phyloP scores from a whole-genome alignment of 768 basidiomycete genomes.

The Kwoniella pini region DNA sequence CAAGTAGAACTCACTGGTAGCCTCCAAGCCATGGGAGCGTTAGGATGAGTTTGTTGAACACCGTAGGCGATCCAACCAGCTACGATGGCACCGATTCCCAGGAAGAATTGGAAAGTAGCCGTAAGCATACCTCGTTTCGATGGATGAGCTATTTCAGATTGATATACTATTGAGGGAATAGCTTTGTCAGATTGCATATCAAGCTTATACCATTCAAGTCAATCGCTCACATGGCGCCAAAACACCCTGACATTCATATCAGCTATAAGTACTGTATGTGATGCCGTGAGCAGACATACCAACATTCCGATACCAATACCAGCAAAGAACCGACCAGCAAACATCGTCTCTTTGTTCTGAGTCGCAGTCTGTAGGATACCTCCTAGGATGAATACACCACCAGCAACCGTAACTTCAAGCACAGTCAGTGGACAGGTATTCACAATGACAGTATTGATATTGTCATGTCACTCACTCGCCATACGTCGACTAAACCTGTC shows the following conservation, averaged over 20 bases:
- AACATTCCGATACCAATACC: slow-evolving; percentile 51
- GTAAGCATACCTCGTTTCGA: slow-evolving; percentile 66
- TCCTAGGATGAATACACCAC: slow-evolving; percentile 26
- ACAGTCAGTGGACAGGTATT: background rate
- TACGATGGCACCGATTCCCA: slow-evolving; percentile 80
- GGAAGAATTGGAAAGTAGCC: slow-evolving; percentile 27
- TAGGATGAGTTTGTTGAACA: slow-evolving; percentile 57
- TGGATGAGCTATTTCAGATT: slow-evolving; percentile 66
- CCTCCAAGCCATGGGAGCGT: slow-evolving; percentile 27
- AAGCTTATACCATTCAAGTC: too few relatives aligned
- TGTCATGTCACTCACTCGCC: slow-evolving; percentile 2
- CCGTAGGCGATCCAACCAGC: slow-evolving; percentile 85
- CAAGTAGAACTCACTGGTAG: slow-evolving; percentile 12
- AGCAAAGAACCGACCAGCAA: slow-evolving; percentile 50
- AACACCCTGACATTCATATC: slow-evolving; percentile 9
- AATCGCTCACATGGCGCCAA: slow-evolving; percentile 55
- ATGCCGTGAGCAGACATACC: slow-evolving; percentile 62
- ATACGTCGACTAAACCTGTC: slow-evolving; percentile 54
- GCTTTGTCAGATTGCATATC: too few relatives aligned
- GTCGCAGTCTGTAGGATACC: slow-evolving; percentile 29
- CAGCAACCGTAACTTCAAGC: slow-evolving; percentile 6
- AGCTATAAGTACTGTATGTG: slow-evolving; percentile 64
- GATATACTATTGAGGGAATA: slow-evolving; percentile 60
- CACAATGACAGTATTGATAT: slow-evolving; percentile 56
- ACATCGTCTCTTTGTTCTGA: slow-evolving; percentile 32